A percentile compares a stretch with the other conserved stretches of the same genome.
Evolutionary conservation across 1,284 basidiomycete species (phyloP).

Genomic region (Mycena sp.): DNA sequence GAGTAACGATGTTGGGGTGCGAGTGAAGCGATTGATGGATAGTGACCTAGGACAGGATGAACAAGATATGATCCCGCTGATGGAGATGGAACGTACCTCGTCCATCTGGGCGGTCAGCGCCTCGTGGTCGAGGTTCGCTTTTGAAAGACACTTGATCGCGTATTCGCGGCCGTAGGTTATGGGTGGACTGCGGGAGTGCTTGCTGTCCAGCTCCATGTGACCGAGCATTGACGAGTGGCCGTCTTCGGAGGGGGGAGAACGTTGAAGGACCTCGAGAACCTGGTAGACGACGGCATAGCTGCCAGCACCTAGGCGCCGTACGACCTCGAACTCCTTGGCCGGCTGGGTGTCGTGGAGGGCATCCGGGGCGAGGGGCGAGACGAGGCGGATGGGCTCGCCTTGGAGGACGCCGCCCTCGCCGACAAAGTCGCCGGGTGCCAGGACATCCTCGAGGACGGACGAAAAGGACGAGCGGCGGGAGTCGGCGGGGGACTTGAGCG

Average conservation of each 20-base stretch:
- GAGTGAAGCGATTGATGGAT: slow-evolving; percentile 94
- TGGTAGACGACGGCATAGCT: slow-evolving; percentile 95
- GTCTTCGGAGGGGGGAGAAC: slow-evolving; percentile 65
- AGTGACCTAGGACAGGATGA: slow-evolving; percentile 70
- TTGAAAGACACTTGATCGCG: slow-evolving; percentile 96
- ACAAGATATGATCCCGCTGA: slow-evolving; percentile 17
- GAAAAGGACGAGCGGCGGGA: slow-evolving; percentile 39
- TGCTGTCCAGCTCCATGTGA: slow-evolving; percentile 65
- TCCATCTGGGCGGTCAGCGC: slow-evolving; percentile 88
- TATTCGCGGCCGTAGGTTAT: slow-evolving; percentile 85
- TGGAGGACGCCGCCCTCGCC: slow-evolving; percentile 71
- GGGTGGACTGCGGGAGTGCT: slow-evolving; percentile 45
- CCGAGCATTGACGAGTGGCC: slow-evolving; percentile 65
- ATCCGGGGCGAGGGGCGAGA: slow-evolving; percentile 42
- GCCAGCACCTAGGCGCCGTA: slow-evolving; percentile 86
- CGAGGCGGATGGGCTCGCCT: slow-evolving; percentile 68
- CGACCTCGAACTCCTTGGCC: slow-evolving; percentile 81
- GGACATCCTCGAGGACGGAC: slow-evolving; percentile 65
- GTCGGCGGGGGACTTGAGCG: slow-evolving; percentile 35
- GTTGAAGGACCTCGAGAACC: slow-evolving; percentile 84
- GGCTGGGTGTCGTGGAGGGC: slow-evolving; percentile 50
- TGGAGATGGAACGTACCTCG: slow-evolving; percentile 65
- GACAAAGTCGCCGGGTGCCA: slow-evolving; percentile 74
- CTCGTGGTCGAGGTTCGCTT: slow-evolving; percentile 89
- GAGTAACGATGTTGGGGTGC: slow-evolving; percentile 95